Evolutionary conservation across 192 early-diverging fungal species (phyloP).

Genomic region (Gaertneriomyces sp.): DNA sequence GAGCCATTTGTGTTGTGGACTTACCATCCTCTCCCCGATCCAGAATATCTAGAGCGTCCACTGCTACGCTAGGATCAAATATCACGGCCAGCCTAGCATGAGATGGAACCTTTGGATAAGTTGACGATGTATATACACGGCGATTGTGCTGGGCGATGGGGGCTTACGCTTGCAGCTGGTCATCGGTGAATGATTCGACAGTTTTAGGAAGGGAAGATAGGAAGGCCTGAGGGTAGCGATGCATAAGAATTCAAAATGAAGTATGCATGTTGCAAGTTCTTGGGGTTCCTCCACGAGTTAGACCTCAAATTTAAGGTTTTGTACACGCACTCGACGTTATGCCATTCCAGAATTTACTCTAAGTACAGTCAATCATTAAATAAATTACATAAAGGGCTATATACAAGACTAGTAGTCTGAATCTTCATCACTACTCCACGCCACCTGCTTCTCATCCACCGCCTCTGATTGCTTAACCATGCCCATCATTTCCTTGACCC

Average conservation of each 20-base stretch:
- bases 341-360: background rate
- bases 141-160: background rate
- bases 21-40: background rate
- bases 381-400: too few relatives aligned
- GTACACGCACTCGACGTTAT: background rate
- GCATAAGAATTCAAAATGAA: background rate
- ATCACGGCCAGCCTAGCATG: background rate
- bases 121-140: background rate
- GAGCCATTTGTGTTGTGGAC: background rate
- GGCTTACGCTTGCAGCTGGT: conserved; percentile 3
- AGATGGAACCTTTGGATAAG: background rate
- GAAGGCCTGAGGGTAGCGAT: background rate
- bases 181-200: background rate
- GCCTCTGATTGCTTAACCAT: conserved; percentile 16
- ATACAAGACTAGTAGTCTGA: too few relatives aligned
- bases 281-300: background rate
- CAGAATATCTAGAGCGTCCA: background rate
- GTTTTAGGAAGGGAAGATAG: background rate
- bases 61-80: background rate
- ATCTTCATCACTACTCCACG: background rate
- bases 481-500: conserved; percentile 33
- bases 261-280: background rate
- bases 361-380: too few relatives aligned
- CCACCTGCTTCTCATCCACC: conserved; percentile 22
- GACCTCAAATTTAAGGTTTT: background rate